Evolutionary conservation across 2,329 filamentous ascomycete genomes (phyloP).

Genomic region (Aspergillus versicolor): DNA sequence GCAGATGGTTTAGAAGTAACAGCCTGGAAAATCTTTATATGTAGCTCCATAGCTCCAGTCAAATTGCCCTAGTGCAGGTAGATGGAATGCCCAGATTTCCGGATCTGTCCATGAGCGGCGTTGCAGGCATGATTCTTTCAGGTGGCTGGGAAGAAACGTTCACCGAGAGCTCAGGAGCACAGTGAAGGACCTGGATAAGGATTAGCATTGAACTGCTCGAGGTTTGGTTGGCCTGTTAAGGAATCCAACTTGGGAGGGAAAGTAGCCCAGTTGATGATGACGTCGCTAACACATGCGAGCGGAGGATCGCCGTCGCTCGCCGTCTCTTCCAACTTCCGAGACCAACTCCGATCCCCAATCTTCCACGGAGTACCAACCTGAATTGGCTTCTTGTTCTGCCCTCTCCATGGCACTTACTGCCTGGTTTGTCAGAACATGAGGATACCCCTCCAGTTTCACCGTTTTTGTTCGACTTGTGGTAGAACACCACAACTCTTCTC

Average conservation of each 20-base stretch:
- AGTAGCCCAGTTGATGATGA: slow-evolving; percentile 8
- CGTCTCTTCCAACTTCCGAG: not conserved
- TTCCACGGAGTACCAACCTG: not conserved
- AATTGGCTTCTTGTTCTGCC: not conserved
- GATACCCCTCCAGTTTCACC: slow-evolving; percentile 48
- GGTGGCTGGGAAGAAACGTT: not conserved
- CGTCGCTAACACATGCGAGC: slow-evolving; percentile 19
- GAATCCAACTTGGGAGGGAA: not conserved
- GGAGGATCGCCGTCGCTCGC: not conserved
- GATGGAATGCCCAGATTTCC: not conserved
- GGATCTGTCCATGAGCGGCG: not conserved
- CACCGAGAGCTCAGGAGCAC: not conserved
- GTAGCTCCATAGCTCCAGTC: not conserved
- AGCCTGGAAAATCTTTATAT: not conserved
- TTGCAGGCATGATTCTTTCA: not conserved
- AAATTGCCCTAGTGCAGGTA: not conserved
- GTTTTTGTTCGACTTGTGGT: slow-evolving; percentile 49
- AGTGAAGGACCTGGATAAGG: not conserved
- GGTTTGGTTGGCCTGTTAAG: not conserved
- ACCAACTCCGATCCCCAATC: not conserved
- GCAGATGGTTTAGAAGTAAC: not conserved
- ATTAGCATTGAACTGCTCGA: not conserved
- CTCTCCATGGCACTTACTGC: slow-evolving; percentile 10
- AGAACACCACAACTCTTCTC: slow-evolving; percentile 34
- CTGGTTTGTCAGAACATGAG: slow-evolving; percentile 46